Conservation (phyloP, 176 grass and related monocot genomes). For the Oryza rufipogon region DNA sequence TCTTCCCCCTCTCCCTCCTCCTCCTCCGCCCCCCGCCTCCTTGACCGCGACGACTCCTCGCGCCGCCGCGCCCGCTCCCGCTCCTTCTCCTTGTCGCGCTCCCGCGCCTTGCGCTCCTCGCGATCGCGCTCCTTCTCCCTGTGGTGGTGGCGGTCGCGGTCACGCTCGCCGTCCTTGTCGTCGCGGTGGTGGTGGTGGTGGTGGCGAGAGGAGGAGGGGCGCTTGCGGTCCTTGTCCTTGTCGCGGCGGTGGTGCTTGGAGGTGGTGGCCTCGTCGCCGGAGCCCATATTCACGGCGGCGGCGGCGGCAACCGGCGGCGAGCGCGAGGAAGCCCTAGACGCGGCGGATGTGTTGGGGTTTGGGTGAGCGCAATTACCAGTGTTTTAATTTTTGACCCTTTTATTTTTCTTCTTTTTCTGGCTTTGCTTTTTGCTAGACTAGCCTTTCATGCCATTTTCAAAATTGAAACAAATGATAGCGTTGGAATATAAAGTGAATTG, state of each 20-base stretch:
- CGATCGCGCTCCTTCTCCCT: slow-evolving; percentile 30
- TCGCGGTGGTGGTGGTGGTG: slow-evolving; percentile 37
- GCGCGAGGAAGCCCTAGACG: slow-evolving; percentile 40
- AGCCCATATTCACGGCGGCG: slow-evolving; percentile 36
- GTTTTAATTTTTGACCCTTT: too few species aligned
- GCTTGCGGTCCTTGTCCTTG: slow-evolving; percentile 38
- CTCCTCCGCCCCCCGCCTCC: too few species aligned
- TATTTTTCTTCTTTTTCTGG: too few species aligned
- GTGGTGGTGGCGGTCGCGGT: slow-evolving; percentile 8
- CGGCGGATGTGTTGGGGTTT: background rate
- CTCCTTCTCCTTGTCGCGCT: background rate
- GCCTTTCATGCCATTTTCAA: too few species aligned
- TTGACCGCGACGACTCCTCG: too few species aligned
- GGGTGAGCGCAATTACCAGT: background rate
- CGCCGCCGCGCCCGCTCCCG: background rate
- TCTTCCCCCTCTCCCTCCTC: too few species aligned
- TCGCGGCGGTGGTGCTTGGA: slow-evolving; percentile 53
- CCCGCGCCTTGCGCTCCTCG: too few species aligned
- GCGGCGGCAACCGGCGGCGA: background rate
- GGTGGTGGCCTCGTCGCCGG: slow-evolving; percentile 37
- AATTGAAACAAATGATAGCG: too few species aligned
- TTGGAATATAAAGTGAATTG: too few species aligned
- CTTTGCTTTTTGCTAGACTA: too few species aligned
- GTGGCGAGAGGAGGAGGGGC: slow-evolving; percentile 15
- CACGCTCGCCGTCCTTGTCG: slow-evolving; percentile 16